Evolutionary conservation across 306 rosid genomes (phyloP), one percentile per base, ranked within the genome.

Genomic region (Acacia confusa): DNA sequence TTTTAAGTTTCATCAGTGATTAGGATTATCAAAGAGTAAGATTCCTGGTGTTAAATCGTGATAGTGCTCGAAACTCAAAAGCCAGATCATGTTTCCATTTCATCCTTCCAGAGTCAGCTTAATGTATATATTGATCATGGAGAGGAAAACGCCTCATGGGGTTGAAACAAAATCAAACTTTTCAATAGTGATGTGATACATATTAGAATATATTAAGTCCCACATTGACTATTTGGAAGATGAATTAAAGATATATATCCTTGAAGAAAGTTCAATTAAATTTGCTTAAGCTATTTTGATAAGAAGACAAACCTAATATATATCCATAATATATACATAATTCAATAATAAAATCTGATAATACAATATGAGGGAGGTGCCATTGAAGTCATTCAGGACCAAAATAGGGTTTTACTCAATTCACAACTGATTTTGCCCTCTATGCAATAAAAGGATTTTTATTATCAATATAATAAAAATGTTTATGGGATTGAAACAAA

Each of bases 1-100:
- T 28, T 28, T 65, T 60, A 58, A 76, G 13, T 63, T 75, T 66
- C 12, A 38, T 65, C 53, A 57, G 19, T 81, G 70, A 48, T 28
- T n/a, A 11, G 36, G 76, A 57, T 75, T 64, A 38, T n/a, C 50
- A 9, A 67, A 38, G 72, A 67, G 48, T 20, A 67, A 36, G 44
- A 19, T 2, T 16, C 27, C 47, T 1, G 4, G 4, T 14, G 7
- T 30, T 7, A 6, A 28, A 30, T 64, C 10, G 16, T n/a, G 9
- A 14, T 32, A 34, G 24, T 32, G 4, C 6, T 32, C 2, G 1
- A 65, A 65, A 30, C 24, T 65, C 3, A 2, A 64, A 65, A 65
- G 7, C 11, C 1, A 32, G 43, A 65, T 65, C 34, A 16, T 32
- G 70, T 8, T 64, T 30, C 12, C 15, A 15, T 30, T 63, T 6